phyloP scores from a whole-genome alignment of 768 basidiomycete species.

The Paxillus rubicundulus region DNA sequence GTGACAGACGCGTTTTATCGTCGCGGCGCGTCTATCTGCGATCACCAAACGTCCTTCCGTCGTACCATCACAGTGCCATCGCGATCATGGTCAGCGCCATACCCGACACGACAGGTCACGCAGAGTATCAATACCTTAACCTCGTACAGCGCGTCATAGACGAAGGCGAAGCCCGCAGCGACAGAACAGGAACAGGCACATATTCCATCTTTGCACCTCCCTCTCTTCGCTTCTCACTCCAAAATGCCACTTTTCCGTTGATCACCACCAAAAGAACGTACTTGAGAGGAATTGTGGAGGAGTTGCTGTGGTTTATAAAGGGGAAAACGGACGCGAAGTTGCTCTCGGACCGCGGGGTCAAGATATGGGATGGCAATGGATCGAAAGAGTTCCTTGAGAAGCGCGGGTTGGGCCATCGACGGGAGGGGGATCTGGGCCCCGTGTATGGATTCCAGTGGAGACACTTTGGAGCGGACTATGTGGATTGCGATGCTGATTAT shows the following conservation, averaged over 20 bases:
- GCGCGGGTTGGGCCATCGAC: constrained; percentile 77
- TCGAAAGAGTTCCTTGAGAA: constrained; percentile 82
- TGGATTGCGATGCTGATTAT: constrained; percentile 73
- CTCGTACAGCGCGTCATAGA: constrained; percentile 77
- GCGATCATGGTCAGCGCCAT: neutral
- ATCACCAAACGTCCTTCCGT: neutral
- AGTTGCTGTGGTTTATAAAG: constrained; percentile 90
- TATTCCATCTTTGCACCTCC: constrained; percentile 90
- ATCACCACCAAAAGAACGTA: constrained; percentile 96
- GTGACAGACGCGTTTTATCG: constrained; percentile 11
- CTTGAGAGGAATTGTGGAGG: constrained; percentile 85
- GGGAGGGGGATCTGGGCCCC: constrained; percentile 92
- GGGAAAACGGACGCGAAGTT: constrained; percentile 80
- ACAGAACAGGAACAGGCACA: constrained; percentile 95
- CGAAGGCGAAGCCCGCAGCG: constrained; percentile 74
- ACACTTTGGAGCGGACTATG: constrained; percentile 86
- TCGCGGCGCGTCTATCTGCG: constrained; percentile 6
- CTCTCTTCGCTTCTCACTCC: constrained; percentile 84
- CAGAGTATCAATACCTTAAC: constrained; percentile 86
- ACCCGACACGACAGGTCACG: constrained; percentile 42
- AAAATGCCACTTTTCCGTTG: constrained; percentile 73
- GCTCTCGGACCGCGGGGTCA: constrained; percentile 78
- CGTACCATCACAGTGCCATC: constrained; percentile 1
- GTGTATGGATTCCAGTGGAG: constrained; percentile 98
- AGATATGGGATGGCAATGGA: constrained; percentile 98